These are phyloP conservation scores for Backusella luteola DNA, from an alignment of 192 early-diverging fungal species.

Conservation along the genomic window DNA sequence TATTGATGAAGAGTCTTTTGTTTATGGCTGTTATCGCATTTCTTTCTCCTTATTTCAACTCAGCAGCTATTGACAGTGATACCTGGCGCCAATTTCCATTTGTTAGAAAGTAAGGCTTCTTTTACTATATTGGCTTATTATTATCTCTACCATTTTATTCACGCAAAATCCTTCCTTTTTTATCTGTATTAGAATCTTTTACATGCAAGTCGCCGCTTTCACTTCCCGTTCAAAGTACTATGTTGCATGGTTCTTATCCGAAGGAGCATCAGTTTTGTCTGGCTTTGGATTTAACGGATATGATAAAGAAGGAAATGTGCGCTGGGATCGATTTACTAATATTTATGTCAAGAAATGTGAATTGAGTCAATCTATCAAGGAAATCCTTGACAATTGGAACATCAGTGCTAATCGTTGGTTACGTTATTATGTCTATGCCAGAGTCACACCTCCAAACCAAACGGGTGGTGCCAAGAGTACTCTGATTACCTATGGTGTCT, in stretches of 20 bases:
- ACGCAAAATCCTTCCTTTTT: background rate
- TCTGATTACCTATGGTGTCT: constrained; percentile 74
- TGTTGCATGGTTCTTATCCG: constrained; percentile 86
- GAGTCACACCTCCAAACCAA: constrained; percentile 44
- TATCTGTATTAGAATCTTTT: constrained; percentile 42
- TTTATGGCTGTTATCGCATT: constrained; percentile 2
- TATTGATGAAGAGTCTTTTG: background rate
- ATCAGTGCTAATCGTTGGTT: constrained; percentile 88
- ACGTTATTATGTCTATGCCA: constrained; percentile 78
- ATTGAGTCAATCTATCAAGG: constrained; percentile 72
- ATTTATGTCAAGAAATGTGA: constrained; percentile 76
- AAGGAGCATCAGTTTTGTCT: constrained; percentile 78
- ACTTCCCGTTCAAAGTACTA: constrained; percentile 82
- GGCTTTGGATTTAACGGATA: constrained; percentile 84
- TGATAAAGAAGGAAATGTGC: constrained; percentile 46
- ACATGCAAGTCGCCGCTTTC: constrained; percentile 59
- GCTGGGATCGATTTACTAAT: constrained; percentile 79
- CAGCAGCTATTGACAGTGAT: background rate
- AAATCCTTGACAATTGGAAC: constrained; percentile 86
- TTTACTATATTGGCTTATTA: background rate
- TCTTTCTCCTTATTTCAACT: background rate
- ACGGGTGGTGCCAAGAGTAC: constrained; percentile 58
- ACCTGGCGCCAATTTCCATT: background rate
- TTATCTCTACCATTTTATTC: background rate
- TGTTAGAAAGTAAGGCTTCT: background rate